Evolutionary conservation across 1,284 basidiomycete genomes (phyloP), one percentile per base, ranked within the genome.

Genomic region (Phylloporus gajari): DNA sequence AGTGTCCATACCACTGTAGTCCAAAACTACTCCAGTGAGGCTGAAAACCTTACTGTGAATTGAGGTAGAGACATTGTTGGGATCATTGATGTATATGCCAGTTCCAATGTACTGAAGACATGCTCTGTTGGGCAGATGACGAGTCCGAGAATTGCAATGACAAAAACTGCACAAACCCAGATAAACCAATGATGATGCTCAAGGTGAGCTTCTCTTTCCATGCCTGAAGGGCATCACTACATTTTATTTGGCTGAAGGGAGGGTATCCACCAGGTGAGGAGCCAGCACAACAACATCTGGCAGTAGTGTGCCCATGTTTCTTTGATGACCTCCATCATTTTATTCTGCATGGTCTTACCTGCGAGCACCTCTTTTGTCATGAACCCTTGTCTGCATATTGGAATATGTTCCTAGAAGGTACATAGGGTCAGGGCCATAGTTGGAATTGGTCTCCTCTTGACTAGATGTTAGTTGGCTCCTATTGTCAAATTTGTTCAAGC

Each of bases 191-290:
- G 84, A 99, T 89, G 73, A 98, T 84, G 85, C 99, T 99, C 83
- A 99, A 91, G 6, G 97, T 95, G 2, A 99, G 88, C 85, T 99
- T 99, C 85, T 99, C 97, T 76, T 97, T 87, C 97, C 97, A 99
- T 1, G 97, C 97, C 84, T 98, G 97, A 59, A 94, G 92, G 58
- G 99, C 89, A 78, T 99, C 98, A 73, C 94, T 84, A 19, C 97
- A 93, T 85, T 98, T 98, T 94, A 99, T 97, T 30, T 95, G 89
- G 3, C 95, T 95, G 70, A 95, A n/a, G n/a, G n/a, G n/a, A n/a
- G n/a, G n/a, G n/a, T n/a, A n/a, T n/a, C n/a, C n/a, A n/a, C n/a
- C n/a, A 79, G 81, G 89, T 99, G 68, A 98, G 86, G n/a, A 94
- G 81, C 93, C 95, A 96, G 73, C 94, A 96, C 2, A 98, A 83